These are phyloP conservation scores for Magnaporthales sp. DNA, from an alignment of 2,329 filamentous ascomycete genomes.

Conservation along the genomic window DNA sequence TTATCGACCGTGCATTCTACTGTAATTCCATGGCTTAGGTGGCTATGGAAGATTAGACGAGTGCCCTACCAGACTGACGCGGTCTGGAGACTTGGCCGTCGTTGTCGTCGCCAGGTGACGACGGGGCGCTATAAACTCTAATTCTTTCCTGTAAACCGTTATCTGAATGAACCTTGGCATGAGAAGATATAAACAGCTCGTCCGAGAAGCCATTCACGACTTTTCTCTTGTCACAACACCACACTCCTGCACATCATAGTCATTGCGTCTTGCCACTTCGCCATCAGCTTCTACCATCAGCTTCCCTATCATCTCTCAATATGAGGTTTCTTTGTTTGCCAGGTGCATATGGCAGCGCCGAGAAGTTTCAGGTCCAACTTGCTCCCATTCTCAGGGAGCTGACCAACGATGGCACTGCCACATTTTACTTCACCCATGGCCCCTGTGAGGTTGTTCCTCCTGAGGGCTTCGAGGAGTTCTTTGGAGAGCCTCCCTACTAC, in stretches of 20 bases:
- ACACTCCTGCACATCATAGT: neutral
- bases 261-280: neutral
- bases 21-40: neutral
- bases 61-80: neutral
- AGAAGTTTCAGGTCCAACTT: constrained; percentile 49
- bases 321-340: constrained; percentile 52
- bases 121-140: neutral
- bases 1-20: neutral
- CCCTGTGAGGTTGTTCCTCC: constrained; percentile 40
- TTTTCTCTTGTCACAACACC: neutral
- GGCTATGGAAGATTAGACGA: neutral
- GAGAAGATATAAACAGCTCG: neutral
- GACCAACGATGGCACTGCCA: constrained; percentile 32
- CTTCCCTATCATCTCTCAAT: constrained; percentile 13
- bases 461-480: constrained; percentile 46
- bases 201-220: neutral
- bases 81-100: neutral
- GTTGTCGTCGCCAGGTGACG: neutral
- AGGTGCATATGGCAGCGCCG: constrained; percentile 48
- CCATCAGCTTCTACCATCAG: neutral
- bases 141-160: neutral
- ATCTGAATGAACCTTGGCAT: neutral
- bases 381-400: constrained; percentile 41
- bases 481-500: constrained; percentile 45
- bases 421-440: constrained; percentile 44